Evolutionary conservation across 495 filamentous ascomycete species (phyloP).

Genomic region (Mytilinidion resinicola): DNA sequence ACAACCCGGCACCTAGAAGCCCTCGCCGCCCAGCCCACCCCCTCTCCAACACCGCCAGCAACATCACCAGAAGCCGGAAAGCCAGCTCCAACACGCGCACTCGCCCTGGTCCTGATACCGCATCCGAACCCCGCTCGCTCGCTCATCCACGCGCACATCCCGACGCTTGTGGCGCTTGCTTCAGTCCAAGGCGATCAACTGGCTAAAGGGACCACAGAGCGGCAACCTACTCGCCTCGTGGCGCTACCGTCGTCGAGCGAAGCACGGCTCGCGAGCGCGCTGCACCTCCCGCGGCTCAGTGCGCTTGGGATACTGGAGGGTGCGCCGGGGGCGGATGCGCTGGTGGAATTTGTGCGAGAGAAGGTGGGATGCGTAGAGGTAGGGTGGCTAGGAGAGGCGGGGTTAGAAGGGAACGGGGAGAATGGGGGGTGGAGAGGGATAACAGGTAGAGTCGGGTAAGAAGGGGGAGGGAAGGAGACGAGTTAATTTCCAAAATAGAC

Average conservation of each 20-base stretch:
- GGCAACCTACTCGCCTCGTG: conserved; percentile 46
- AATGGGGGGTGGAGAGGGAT: conserved; percentile 6
- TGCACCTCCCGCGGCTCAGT: conserved; percentile 53
- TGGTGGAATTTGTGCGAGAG: conserved; percentile 47
- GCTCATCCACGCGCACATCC: conserved; percentile 55
- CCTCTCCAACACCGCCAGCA: neutral
- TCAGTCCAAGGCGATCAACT: conserved; percentile 33
- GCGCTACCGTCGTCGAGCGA: conserved; percentile 49
- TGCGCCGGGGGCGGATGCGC: conserved; percentile 43
- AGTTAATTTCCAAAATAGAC: too few species aligned
- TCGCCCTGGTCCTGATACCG: conserved; percentile 17
- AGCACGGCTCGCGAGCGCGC: conserved; percentile 42
- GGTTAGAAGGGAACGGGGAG: conserved; percentile 18
- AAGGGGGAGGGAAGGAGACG: neutral
- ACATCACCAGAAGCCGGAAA: neutral
- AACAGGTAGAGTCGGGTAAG: neutral
- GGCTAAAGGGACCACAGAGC: too few species aligned
- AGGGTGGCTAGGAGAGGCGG: conserved; percentile 33
- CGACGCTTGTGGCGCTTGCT: conserved; percentile 38
- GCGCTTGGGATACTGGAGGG: conserved; percentile 49
- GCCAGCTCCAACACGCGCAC: neutral
- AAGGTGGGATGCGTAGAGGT: conserved; percentile 40
- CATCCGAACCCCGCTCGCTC: conserved; percentile 33
- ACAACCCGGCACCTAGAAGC: conserved; percentile 50
- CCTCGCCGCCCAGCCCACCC: conserved; percentile 24